These are phyloP conservation scores for Sclerotiophoma versabilis DNA, from an alignment of 2,329 filamentous ascomycete genomes.

Conservation along the genomic window DNA sequence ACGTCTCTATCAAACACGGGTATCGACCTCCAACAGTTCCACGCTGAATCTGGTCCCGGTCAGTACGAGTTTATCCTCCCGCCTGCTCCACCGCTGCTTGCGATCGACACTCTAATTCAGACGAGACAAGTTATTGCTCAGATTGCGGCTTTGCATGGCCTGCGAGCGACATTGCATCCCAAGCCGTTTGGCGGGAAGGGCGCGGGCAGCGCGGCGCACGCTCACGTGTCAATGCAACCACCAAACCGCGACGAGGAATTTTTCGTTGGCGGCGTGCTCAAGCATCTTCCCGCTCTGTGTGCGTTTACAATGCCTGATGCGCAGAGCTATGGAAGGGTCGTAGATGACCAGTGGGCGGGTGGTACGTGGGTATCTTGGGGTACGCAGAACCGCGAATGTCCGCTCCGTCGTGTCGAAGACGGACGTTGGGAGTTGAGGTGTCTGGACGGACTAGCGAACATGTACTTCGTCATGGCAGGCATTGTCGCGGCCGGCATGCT, in stretches of 20 bases:
- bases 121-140: slow-evolving; percentile 72
- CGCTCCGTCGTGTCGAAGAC: slow-evolving; percentile 70
- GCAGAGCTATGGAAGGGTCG: slow-evolving; percentile 72
- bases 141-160: slow-evolving; percentile 67
- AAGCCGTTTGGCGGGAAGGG: slow-evolving; percentile 63
- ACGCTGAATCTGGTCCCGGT: slow-evolving; percentile 74
- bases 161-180: slow-evolving; percentile 76
- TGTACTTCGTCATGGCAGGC: slow-evolving; percentile 72
- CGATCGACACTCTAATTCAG: slow-evolving; percentile 75
- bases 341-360: slow-evolving; percentile 77
- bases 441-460: slow-evolving; percentile 81
- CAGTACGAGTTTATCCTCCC: slow-evolving; percentile 81
- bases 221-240: slow-evolving; percentile 71
- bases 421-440: slow-evolving; percentile 81
- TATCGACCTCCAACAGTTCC: slow-evolving; percentile 74
- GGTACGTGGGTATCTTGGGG: slow-evolving; percentile 82
- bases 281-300: slow-evolving; percentile 69
- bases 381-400: slow-evolving; percentile 78
- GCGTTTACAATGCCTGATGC: slow-evolving; percentile 73
- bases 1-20: slow-evolving; percentile 65
- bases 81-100: slow-evolving; percentile 66
- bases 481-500: slow-evolving; percentile 66
- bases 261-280: slow-evolving; percentile 72
- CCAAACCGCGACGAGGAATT: slow-evolving; percentile 66
- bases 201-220: slow-evolving; percentile 72